Conservation (phyloP, 2,329 filamentous ascomycete genomes). For the Coleophoma crateriformis region DNA sequence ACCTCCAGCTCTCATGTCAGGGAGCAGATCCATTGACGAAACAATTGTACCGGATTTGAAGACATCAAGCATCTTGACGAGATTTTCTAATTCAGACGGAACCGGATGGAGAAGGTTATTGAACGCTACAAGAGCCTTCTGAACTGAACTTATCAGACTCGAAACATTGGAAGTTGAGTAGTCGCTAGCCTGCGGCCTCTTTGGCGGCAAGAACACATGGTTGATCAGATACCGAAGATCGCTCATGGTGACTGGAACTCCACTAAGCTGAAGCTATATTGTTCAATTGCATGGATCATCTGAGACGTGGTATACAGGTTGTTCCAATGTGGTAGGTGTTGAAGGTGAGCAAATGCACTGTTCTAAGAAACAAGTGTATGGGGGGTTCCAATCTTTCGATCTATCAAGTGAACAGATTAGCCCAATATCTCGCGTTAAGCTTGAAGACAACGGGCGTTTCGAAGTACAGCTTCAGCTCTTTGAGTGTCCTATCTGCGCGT, state of each 20-base stretch:
- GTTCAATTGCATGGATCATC: too few relatives aligned
- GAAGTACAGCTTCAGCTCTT: too few relatives aligned
- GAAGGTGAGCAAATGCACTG: too few relatives aligned
- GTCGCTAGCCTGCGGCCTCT: constrained; percentile 34
- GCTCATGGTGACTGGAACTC: not conserved
- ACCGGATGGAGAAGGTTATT: constrained; percentile 1
- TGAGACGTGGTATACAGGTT: too few relatives aligned
- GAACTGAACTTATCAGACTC: not conserved
- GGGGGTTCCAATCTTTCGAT: too few relatives aligned
- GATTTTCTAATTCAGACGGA: not conserved
- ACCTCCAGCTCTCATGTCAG: constrained; percentile 7
- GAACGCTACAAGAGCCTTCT: constrained; percentile 4
- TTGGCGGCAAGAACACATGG: constrained; percentile 41
- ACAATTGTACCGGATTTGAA: constrained; percentile 1
- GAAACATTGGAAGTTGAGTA: constrained; percentile 6
- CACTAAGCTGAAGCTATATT: too few relatives aligned
- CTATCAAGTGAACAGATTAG: too few relatives aligned
- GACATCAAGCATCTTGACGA: not conserved
- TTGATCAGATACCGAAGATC: constrained; percentile 29
- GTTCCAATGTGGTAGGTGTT: too few relatives aligned
- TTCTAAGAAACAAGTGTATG: too few relatives aligned
- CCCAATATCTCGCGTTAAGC: too few relatives aligned
- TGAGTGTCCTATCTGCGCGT: too few relatives aligned
- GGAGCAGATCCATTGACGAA: constrained; percentile 5
- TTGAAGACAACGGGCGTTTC: too few relatives aligned